These are phyloP conservation scores for Colletotrichum cordylinicola DNA, from an alignment of 2,329 filamentous ascomycete species.

Conservation along the genomic window DNA sequence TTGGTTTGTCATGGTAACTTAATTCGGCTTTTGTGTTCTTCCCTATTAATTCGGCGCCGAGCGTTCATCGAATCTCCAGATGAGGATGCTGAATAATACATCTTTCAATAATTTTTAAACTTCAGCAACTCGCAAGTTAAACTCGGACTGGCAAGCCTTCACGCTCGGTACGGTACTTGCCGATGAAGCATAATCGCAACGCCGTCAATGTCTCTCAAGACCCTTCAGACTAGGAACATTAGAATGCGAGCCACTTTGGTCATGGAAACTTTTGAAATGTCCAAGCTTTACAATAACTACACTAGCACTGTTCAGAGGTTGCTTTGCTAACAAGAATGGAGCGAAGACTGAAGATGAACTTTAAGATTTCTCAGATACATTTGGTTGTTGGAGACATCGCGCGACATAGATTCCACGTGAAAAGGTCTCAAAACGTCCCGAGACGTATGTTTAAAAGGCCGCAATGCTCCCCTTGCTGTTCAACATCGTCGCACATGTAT, in stretches of 20 bases:
- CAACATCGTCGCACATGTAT: too few relatives aligned
- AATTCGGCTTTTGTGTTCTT: too few relatives aligned
- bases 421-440: background rate
- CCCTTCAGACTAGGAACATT: background rate
- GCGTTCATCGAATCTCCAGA: background rate
- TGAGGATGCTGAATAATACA: background rate
- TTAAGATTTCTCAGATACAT: background rate
- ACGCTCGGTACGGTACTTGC: background rate
- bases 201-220: background rate
- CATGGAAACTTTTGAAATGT: too few relatives aligned
- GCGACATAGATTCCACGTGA: accelerated
- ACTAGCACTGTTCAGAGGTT: background rate
- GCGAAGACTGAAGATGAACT: background rate
- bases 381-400: background rate
- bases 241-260: background rate
- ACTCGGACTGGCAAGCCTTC: background rate
- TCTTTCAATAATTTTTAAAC: background rate
- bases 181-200: background rate
- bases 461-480: background rate
- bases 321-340: background rate
- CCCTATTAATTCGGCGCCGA: background rate
- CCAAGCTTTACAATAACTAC: accelerated
- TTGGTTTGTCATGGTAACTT: background rate
- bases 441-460: accelerated
- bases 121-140: background rate